Evolutionary conservation across 768 basidiomycete species (phyloP).

Genomic region (Boletus huronensis): DNA sequence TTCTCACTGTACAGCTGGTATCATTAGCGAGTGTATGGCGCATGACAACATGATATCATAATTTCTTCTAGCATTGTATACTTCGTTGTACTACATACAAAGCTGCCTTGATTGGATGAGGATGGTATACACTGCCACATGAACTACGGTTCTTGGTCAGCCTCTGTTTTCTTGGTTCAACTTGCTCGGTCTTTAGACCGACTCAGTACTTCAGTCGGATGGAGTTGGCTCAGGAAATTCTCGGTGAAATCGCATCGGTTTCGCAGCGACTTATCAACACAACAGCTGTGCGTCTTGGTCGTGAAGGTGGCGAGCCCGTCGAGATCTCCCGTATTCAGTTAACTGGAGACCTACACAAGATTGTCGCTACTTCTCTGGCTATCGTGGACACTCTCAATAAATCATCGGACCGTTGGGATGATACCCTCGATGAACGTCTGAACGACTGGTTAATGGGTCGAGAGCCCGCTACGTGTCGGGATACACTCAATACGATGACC

Average conservation of each 20-base stretch:
- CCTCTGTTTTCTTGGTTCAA: neutral
- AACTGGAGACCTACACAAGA: neutral
- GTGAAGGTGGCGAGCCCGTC: neutral
- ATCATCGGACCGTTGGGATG: neutral
- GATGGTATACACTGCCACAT: too few species aligned
- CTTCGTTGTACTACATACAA: too few species aligned
- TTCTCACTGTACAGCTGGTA: neutral
- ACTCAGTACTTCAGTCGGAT: neutral
- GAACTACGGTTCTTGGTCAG: too few species aligned
- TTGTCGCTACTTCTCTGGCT: neutral
- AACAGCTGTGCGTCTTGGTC: neutral
- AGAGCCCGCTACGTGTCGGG: neutral
- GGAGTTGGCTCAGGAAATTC: neutral
- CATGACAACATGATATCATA: neutral
- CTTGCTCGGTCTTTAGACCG: neutral
- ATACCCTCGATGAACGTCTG: neutral
- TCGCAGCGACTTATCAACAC: neutral
- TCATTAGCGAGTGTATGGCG: neutral
- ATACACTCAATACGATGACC: neutral
- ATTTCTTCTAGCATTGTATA: neutral
- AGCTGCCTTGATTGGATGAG: too few species aligned
- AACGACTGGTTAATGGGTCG: neutral
- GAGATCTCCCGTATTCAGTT: neutral
- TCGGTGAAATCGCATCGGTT: neutral
- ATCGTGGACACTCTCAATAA: neutral